phyloP scores from a whole-genome alignment of 2,329 filamentous ascomycete genomes.

The Tolypocladium cylindrosporum region DNA sequence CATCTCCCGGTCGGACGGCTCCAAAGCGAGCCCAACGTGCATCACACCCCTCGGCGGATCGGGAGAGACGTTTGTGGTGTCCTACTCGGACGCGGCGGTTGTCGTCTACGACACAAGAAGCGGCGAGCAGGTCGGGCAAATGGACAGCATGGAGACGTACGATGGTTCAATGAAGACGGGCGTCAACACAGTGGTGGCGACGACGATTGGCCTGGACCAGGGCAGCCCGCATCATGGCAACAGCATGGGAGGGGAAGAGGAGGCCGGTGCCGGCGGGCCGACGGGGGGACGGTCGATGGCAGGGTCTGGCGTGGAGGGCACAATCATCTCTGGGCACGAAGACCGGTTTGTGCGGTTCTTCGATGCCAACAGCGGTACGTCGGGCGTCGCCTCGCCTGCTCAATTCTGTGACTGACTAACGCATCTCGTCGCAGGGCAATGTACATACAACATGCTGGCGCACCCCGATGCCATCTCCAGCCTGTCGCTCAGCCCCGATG shows the following conservation, averaged over 20 bases:
- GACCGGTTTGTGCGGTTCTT: constrained; percentile 95
- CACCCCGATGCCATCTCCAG: constrained; percentile 90
- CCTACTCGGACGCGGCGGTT: constrained; percentile 82
- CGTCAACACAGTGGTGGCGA: constrained; percentile 86
- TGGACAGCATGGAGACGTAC: constrained; percentile 92
- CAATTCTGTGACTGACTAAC: constrained; percentile 4
- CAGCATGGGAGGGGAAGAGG: constrained; percentile 60
- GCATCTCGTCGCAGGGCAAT: constrained; percentile 62
- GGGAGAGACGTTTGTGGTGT: constrained; percentile 86
- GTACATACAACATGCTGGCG: constrained; percentile 97
- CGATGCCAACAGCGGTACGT: constrained; percentile 95
- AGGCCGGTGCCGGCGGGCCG: constrained; percentile 58
- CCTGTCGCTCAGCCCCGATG: constrained; percentile 84
- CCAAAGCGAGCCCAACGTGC: constrained; percentile 70
- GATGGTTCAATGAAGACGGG: constrained; percentile 70
- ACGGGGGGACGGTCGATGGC: constrained; percentile 59
- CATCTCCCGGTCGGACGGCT: constrained; percentile 59
- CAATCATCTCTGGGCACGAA: constrained; percentile 93
- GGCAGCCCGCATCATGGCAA: constrained; percentile 41
- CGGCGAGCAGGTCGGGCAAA: constrained; percentile 82
- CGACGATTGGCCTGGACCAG: constrained; percentile 73
- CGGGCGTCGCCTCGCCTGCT: background rate
- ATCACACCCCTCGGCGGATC: constrained; percentile 79
- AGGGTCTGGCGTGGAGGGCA: constrained; percentile 76
- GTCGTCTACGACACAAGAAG: constrained; percentile 87